Evolutionary conservation across 495 filamentous ascomycete genomes (phyloP).

Genomic region (Trichoderma asperelloides): DNA sequence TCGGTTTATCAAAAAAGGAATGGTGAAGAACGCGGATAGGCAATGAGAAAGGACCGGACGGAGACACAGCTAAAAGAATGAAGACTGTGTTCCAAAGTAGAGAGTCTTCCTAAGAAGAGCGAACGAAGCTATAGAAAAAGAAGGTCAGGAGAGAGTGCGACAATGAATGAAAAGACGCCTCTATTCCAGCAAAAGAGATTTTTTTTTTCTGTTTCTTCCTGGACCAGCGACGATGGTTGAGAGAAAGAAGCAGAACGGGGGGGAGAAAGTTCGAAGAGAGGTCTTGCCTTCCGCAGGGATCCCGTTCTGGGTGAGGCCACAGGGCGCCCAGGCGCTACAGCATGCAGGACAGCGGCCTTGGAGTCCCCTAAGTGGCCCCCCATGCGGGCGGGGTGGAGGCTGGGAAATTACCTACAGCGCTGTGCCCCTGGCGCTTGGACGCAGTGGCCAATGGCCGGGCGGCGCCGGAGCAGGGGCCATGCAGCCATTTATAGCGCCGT

Average conservation of each 20-base stretch:
- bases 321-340: neutral
- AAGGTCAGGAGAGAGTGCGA: constrained; percentile 2
- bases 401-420: constrained; percentile 8
- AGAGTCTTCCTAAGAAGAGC: constrained; percentile 12
- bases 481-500: neutral
- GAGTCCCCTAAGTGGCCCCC: constrained; percentile 2
- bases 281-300: neutral
- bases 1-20: neutral
- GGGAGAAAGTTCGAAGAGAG: neutral
- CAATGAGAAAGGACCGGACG: constrained; percentile 11
- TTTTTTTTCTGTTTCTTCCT: neutral
- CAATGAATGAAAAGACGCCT: constrained; percentile 15
- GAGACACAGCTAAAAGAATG: constrained; percentile 13
- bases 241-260: neutral
- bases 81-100: constrained; percentile 9
- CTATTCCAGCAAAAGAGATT: constrained; percentile 10
- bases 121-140: constrained; percentile 8
- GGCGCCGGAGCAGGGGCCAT: neutral
- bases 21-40: constrained; percentile 6
- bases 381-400: neutral
- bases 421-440: neutral
- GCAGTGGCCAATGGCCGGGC: neutral
- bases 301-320: neutral
- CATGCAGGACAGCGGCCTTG: constrained; percentile 3
- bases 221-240: constrained; percentile 6